Percentiles rank a stretch among this genome's conserved stretches.
phyloP scores from a whole-genome alignment of 1,284 basidiomycete genomes.

The Boletus subluridellus region DNA sequence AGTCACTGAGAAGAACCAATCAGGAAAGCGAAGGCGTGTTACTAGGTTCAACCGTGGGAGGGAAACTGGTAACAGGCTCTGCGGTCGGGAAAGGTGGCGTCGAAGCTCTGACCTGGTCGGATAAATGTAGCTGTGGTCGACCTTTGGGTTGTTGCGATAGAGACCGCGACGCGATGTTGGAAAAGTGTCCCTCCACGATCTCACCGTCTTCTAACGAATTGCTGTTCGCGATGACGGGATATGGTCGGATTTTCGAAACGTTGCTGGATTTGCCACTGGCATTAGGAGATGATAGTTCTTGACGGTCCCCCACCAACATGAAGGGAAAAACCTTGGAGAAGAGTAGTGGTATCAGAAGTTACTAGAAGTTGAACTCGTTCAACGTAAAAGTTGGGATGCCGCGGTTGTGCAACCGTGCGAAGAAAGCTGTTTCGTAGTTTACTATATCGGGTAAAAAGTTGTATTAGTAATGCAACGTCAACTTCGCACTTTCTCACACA shows the following conservation, averaged over 20 bases:
- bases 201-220: constrained; percentile 22
- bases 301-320: neutral
- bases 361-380: too few species aligned
- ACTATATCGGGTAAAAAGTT: too few species aligned
- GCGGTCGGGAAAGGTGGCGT: neutral
- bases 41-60: constrained; percentile 6
- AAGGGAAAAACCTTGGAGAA: neutral
- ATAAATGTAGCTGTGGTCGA: neutral
- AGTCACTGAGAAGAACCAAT: neutral
- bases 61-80: neutral
- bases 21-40: neutral
- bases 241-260: neutral
- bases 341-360: too few species aligned
- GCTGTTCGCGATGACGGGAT: neutral
- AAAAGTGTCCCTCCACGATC: constrained; percentile 12
- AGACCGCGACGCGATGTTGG: neutral
- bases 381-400: too few species aligned
- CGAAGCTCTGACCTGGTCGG: neutral
- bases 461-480: too few species aligned
- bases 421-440: too few species aligned
- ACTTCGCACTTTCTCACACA: too few species aligned
- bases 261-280: neutral
- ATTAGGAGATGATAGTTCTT: neutral
- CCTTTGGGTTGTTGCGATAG: neutral
- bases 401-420: too few species aligned